These are phyloP conservation scores for Thelonectria olida DNA, from an alignment of 2,329 filamentous ascomycete genomes.

Conservation along the genomic window DNA sequence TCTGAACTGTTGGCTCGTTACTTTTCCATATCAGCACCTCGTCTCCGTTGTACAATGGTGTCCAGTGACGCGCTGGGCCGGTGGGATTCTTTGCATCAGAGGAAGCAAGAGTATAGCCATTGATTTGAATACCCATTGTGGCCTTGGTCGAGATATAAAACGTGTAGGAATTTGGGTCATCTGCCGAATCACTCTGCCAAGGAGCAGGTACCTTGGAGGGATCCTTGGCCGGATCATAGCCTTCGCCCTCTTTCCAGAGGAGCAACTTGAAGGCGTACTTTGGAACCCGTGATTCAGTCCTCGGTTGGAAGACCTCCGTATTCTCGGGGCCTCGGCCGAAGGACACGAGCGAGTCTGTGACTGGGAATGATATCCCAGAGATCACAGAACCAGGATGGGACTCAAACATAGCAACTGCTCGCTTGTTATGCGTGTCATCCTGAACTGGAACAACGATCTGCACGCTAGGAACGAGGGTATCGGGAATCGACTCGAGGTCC, in stretches of 20 bases:
- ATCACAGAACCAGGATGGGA: conserved; percentile 73
- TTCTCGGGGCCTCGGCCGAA: conserved; percentile 81
- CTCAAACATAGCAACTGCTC: conserved; percentile 71
- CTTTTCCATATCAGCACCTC: conserved; percentile 75
- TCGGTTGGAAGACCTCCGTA: conserved; percentile 71
- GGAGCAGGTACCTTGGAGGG: conserved; percentile 63
- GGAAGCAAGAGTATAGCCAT: conserved; percentile 71
- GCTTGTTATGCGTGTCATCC: conserved; percentile 46
- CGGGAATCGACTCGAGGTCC: conserved; percentile 42
- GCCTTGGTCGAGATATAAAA: conserved; percentile 85
- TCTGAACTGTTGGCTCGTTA: conserved; percentile 50
- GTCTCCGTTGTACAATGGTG: conserved; percentile 80
- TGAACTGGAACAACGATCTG: conserved; percentile 49
- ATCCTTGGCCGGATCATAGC: conserved; percentile 68
- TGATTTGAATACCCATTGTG: conserved; percentile 78
- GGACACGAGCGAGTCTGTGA: conserved; percentile 74
- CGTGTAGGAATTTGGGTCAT: conserved; percentile 64
- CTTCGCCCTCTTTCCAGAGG: conserved; percentile 74
- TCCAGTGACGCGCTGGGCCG: conserved; percentile 68
- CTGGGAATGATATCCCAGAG: conserved; percentile 67
- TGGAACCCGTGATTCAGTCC: conserved; percentile 75
- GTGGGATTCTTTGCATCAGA: conserved; percentile 63
- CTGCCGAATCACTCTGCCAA: conserved; percentile 45
- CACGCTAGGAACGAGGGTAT: conserved; percentile 49
- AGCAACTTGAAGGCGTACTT: conserved; percentile 84